phyloP scores from a whole-genome alignment of 306 rosid species.

The Quercus dentata region DNA sequence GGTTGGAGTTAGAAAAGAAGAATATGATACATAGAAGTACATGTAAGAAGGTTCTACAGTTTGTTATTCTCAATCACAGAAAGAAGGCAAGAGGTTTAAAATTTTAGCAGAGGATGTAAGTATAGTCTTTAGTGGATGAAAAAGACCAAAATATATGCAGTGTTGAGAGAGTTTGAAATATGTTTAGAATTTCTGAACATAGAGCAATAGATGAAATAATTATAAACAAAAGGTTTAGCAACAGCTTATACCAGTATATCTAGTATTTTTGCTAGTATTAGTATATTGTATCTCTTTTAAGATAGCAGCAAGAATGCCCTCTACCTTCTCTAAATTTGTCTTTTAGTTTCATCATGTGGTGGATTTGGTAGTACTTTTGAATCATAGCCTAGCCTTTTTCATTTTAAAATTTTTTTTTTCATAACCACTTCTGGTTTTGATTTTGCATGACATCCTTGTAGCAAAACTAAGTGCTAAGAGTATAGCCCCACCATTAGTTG shows the following conservation, averaged over 20 bases:
- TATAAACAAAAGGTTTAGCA: conserved; percentile 1
- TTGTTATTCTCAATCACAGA: conserved; percentile 28
- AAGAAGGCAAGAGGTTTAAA: conserved; percentile 17
- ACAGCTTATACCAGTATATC: conserved; percentile 6
- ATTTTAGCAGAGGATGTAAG: conserved; percentile 16
- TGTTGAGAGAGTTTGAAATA: conserved; percentile 2
- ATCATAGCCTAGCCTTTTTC: not conserved
- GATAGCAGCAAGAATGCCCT: not conserved
- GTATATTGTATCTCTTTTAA: not conserved
- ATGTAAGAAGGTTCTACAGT: conserved; percentile 22
- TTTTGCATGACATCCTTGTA: not conserved
- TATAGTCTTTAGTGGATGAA: conserved; percentile 14
- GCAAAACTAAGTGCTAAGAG: too few species aligned
- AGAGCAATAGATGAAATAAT: not conserved
- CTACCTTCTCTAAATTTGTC: not conserved
- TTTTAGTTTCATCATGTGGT: not conserved
- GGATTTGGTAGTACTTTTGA: not conserved
- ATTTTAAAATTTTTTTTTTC: not conserved
- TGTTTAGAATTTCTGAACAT: conserved; percentile 11
- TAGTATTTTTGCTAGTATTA: not conserved
- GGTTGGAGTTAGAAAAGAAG: conserved; percentile 21
- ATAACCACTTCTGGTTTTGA: not conserved
- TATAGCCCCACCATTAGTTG: too few species aligned
- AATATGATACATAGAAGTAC: conserved; percentile 29
- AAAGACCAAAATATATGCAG: not conserved